Conservation (phyloP, 192 early-diverging fungal species). For the Phycomyces blakesleeanus region DNA sequence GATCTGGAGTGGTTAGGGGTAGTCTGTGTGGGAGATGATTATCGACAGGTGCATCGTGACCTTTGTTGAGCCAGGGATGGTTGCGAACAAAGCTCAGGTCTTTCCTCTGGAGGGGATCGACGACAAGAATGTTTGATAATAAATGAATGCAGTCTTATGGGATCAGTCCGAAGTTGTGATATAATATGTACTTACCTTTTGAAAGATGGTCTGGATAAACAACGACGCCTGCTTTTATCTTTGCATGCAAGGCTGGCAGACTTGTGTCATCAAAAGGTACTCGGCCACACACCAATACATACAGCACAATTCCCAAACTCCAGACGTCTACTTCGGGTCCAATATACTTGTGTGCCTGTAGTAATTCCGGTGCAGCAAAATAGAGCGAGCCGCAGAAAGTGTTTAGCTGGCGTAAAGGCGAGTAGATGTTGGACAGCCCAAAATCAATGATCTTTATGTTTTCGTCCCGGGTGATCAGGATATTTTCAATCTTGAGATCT, state of each 20-base stretch:
- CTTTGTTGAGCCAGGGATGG: slow-evolving; percentile 80
- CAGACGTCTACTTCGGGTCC: slow-evolving; percentile 88
- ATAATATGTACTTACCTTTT: slow-evolving; percentile 45
- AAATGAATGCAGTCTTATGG: slow-evolving; percentile 50
- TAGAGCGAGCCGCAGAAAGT: slow-evolving; percentile 69
- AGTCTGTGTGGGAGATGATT: slow-evolving; percentile 59
- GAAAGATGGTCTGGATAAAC: slow-evolving; percentile 73
- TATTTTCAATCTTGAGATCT: slow-evolving; percentile 82
- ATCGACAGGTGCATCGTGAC: slow-evolving; percentile 53
- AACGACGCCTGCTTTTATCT: slow-evolving; percentile 76
- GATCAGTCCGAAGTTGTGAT: neutral
- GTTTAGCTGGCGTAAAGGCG: slow-evolving; percentile 42
- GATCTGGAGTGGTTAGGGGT: slow-evolving; percentile 53
- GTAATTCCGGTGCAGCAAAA: slow-evolving; percentile 84
- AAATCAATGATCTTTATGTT: slow-evolving; percentile 88
- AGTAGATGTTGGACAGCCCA: slow-evolving; percentile 77
- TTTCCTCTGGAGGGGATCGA: slow-evolving; percentile 64
- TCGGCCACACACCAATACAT: slow-evolving; percentile 78
- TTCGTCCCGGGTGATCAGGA: slow-evolving; percentile 63
- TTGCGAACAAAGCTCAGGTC: slow-evolving; percentile 62
- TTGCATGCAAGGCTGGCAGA: slow-evolving; percentile 76
- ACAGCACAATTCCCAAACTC: slow-evolving; percentile 83
- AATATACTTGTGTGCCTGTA: slow-evolving; percentile 71
- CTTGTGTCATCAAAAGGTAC: slow-evolving; percentile 84
- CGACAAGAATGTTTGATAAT: slow-evolving; percentile 67